A percentile compares a stretch with the other conserved stretches of the same genome.
Conservation (phyloP, 352 stramenopile genomes). For the Phytopythium helicoides region DNA sequence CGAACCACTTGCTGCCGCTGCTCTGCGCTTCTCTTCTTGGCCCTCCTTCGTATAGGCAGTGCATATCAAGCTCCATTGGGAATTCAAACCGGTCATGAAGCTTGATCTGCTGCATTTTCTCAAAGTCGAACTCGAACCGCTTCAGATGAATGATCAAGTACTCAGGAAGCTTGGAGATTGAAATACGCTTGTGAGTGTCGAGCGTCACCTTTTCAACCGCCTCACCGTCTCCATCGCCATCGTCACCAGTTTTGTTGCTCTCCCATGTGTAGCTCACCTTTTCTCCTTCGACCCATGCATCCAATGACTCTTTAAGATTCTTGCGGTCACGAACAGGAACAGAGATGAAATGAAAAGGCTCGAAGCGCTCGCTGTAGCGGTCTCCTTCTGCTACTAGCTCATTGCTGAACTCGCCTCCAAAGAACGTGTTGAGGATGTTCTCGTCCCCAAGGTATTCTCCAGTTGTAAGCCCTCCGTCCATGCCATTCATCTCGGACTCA, state of each 20-base stretch:
- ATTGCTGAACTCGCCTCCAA: conserved; percentile 91
- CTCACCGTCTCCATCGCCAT: conserved; percentile 21
- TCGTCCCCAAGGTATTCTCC: conserved; percentile 48
- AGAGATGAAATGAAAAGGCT: conserved; percentile 91
- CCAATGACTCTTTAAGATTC: conserved; percentile 82
- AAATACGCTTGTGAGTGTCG: conserved; percentile 89
- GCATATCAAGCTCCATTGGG: conserved; percentile 87
- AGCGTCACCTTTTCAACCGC: conserved; percentile 73
- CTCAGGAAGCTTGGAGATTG: conserved; percentile 84
- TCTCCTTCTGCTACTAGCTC: conserved; percentile 88
- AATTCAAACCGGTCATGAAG: conserved; percentile 95
- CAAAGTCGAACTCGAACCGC: conserved; percentile 95
- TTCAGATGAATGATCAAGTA: conserved; percentile 95
- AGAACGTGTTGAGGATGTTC: conserved; percentile 83
- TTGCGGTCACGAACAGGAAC: conserved; percentile 87
- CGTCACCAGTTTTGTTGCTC: conserved; percentile 16
- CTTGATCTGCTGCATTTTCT: conserved; percentile 93
- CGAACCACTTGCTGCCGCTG: conserved; percentile 20
- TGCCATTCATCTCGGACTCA: conserved; percentile 89
- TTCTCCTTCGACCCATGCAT: conserved; percentile 88
- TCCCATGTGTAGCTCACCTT: conserved; percentile 92
- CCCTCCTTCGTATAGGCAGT: conserved; percentile 87
- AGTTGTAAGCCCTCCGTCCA: conserved; percentile 21
- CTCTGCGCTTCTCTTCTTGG: conserved; percentile 59
- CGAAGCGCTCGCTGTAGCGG: conserved; percentile 84